Evolutionary conservation across 2,329 filamentous ascomycete species (phyloP), one percentile per base, ranked within the genome.

Genomic region (Paracoccidioides lutzii): DNA sequence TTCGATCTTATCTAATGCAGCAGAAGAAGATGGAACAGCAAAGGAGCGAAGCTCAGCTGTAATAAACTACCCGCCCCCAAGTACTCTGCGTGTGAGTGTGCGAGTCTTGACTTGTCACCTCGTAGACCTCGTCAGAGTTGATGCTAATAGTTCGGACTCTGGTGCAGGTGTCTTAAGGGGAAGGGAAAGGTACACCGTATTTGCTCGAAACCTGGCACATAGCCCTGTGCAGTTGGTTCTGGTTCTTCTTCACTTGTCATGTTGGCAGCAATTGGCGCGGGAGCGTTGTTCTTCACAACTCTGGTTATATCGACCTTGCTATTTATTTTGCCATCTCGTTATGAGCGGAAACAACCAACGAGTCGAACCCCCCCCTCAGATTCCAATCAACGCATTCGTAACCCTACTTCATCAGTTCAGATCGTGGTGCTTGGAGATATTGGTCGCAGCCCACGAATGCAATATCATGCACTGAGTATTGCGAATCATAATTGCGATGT

Each of bases 401-500:
- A 50, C 3, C 32, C 30, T 38, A n/a, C n/a, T 8, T 50, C 37
- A 7, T 58, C 58, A 30, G 55, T 61, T 15, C 59, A 60, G 70
- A 82, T 98, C 53, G 78, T 98, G 14, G 93, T 98, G 15, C 80
- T 98, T 33, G 93, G 93, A 46, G 93, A 98, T 67, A 90, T 98
- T 68, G 93, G 93, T 42, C 83, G 90, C 48, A 97, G 91, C 68
- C 93, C 93, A 52, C 88, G 93, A 56, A 98, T 98, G 91, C 90
- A 97, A 67, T 97, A 98, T 65, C 93, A 98, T 78, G 91, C 91
- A 22, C 76, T 95, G 62, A 97, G 91, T 68, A 83, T 97, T 65
- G 88, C 89, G 43, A 87, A 84, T 64, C 83, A 90, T 66, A 88
- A 88, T 30, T 85, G 83, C 5, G 78, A 79, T 38, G 91, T 96